These are phyloP conservation scores for Pulveroboletus sp. DNA, from an alignment of 768 basidiomycete genomes.

Conservation along the genomic window DNA sequence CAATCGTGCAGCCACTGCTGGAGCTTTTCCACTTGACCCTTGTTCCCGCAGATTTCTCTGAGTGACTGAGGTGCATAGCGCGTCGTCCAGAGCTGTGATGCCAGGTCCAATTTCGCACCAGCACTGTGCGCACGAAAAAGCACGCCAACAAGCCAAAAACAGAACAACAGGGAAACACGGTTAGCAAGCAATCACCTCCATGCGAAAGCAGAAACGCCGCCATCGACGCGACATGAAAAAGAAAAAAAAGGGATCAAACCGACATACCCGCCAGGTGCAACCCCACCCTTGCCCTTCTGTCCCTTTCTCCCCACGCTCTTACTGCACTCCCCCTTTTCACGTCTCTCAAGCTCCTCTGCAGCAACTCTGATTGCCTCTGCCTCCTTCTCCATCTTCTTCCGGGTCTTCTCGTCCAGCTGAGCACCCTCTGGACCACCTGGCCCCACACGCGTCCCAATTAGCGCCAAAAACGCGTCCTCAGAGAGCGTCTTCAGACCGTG, in stretches of 20 bases:
- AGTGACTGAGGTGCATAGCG: slow-evolving; percentile 86
- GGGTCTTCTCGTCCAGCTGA: slow-evolving; percentile 69
- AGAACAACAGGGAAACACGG: too few relatives aligned
- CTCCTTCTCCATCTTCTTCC: slow-evolving; percentile 79
- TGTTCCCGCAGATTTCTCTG: slow-evolving; percentile 96
- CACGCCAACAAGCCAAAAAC: background rate
- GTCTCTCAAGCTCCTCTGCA: slow-evolving; percentile 74
- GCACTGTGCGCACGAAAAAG: slow-evolving; percentile 1
- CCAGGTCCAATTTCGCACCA: slow-evolving; percentile 39
- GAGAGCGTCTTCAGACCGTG: slow-evolving; percentile 67
- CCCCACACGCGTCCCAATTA: slow-evolving; percentile 72
- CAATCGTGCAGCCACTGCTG: slow-evolving; percentile 85
- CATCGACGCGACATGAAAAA: background rate
- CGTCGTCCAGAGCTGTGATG: slow-evolving; percentile 86
- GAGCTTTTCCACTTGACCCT: slow-evolving; percentile 84
- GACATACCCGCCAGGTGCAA: slow-evolving; percentile 16
- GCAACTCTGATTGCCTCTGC: slow-evolving; percentile 64
- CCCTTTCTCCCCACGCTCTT: slow-evolving; percentile 26
- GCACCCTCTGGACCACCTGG: slow-evolving; percentile 32
- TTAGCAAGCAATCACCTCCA: background rate
- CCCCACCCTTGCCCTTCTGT: slow-evolving; percentile 5
- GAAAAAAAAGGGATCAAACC: background rate
- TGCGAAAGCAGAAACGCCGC: background rate
- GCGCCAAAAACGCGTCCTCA: slow-evolving; percentile 82
- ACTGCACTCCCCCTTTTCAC: slow-evolving; percentile 54